These are phyloP conservation scores for Phytophthora pisi DNA, from an alignment of 352 stramenopile species.

Conservation along the genomic window DNA sequence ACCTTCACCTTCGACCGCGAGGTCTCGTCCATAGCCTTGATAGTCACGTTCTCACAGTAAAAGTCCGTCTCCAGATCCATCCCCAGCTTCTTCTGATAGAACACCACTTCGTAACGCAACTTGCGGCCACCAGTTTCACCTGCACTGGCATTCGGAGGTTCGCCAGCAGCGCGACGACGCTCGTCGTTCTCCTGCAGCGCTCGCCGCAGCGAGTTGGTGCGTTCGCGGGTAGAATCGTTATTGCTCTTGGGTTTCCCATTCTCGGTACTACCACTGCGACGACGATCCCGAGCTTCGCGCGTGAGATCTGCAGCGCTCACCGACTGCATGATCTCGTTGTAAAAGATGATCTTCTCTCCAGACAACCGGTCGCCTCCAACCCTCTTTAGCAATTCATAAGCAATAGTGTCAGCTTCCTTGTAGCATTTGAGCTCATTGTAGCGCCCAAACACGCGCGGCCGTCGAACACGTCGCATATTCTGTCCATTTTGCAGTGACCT, in stretches of 20 bases:
- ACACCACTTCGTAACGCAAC: constrained; percentile 81
- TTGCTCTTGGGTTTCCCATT: constrained; percentile 42
- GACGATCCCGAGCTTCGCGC: constrained; percentile 70
- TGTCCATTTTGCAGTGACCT: constrained; percentile 81
- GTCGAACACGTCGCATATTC: constrained; percentile 77
- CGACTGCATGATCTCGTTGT: constrained; percentile 86
- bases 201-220: constrained; percentile 70
- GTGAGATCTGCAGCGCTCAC: constrained; percentile 77
- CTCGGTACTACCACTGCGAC: constrained; percentile 38
- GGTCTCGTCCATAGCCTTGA: constrained; percentile 76
- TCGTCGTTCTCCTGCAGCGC: constrained; percentile 75
- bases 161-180: constrained; percentile 44
- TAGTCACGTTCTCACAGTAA: constrained; percentile 88
- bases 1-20: constrained; percentile 58
- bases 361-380: constrained; percentile 71
- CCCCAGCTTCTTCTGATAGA: constrained; percentile 83
- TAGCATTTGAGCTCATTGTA: constrained; percentile 91
- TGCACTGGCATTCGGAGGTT: constrained; percentile 22
- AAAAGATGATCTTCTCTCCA: constrained; percentile 89
- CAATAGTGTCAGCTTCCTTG: constrained; percentile 88
- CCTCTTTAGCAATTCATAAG: constrained; percentile 83
- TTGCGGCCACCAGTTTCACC: constrained; percentile 49
- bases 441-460: constrained; percentile 86
- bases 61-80: constrained; percentile 91
- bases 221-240: constrained; percentile 67